Conservation (phyloP, 2,329 filamentous ascomycete species). For the Apiospora koreana region DNA sequence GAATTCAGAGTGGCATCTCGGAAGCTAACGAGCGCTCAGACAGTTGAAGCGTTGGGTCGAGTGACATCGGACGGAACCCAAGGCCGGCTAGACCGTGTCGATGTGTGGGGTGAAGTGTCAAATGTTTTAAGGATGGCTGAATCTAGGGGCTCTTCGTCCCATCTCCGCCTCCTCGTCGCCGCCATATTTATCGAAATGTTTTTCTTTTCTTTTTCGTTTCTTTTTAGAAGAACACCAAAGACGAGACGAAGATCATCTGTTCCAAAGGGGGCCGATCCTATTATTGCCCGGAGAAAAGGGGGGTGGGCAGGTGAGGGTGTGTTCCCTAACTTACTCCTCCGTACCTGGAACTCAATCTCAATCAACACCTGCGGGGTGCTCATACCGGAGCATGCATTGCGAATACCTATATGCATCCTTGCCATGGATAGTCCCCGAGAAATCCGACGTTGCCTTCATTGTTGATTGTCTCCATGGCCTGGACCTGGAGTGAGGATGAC, state of each 20-base stretch:
- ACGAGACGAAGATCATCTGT: not conserved
- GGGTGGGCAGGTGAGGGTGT: not conserved
- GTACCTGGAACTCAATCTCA: not conserved
- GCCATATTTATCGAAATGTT: not conserved
- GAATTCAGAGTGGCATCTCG: not conserved
- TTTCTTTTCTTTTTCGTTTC: not conserved
- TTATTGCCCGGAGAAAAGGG: not conserved
- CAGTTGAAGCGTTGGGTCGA: not conserved
- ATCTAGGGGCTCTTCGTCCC: not conserved
- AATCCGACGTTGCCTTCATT: too few species aligned
- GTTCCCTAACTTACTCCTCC: not conserved
- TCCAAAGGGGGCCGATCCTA: not conserved
- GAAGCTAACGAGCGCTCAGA: conserved; percentile 1
- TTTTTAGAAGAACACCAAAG: not conserved
- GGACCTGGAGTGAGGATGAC: too few species aligned
- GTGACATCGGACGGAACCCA: not conserved
- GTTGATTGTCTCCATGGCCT: too few species aligned
- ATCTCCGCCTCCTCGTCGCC: not conserved
- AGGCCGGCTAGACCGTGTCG: not conserved
- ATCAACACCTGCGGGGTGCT: not conserved
- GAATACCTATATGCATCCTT: too few species aligned
- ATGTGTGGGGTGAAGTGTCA: not conserved
- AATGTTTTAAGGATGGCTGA: not conserved
- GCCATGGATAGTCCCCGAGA: too few species aligned
- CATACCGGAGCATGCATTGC: not conserved